Conservation (phyloP, 140 eudicot species). For the Flaveria floridana region DNA sequence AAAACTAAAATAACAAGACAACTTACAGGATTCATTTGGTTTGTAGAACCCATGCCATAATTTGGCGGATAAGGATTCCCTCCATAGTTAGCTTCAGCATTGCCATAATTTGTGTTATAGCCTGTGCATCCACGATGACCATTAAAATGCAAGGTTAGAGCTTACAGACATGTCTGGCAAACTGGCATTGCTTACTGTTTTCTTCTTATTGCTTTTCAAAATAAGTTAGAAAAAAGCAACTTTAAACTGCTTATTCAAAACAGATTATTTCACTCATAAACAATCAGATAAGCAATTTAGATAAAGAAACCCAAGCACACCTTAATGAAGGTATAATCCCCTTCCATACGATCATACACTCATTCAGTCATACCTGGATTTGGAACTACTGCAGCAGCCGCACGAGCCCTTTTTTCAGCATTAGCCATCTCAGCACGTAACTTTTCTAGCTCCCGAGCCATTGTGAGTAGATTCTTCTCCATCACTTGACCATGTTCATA, state of each 20-base stretch:
- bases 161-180: neutral
- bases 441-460: constrained; percentile 93
- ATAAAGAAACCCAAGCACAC: neutral
- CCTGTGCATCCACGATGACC: constrained; percentile 17
- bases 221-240: neutral
- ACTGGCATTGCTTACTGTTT: neutral
- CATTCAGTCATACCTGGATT: constrained; percentile 55
- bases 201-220: neutral
- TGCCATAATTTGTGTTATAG: constrained; percentile 64
- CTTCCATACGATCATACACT: neutral
- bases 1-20: neutral
- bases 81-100: constrained; percentile 60
- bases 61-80: constrained; percentile 67
- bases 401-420: constrained; percentile 85
- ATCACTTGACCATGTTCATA: constrained; percentile 84
- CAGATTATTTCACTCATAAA: neutral
- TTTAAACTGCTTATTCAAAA: neutral
- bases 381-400: constrained; percentile 60
- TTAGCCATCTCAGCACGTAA: constrained; percentile 91
- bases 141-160: constrained; percentile 4
- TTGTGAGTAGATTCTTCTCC: constrained; percentile 81
- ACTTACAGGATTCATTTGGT: constrained; percentile 30
- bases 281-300: neutral
- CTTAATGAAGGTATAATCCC: neutral
- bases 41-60: constrained; percentile 54